phyloP scores from a whole-genome alignment of 164 flowering plant species.

The Chloranthus sessilifolius region DNA sequence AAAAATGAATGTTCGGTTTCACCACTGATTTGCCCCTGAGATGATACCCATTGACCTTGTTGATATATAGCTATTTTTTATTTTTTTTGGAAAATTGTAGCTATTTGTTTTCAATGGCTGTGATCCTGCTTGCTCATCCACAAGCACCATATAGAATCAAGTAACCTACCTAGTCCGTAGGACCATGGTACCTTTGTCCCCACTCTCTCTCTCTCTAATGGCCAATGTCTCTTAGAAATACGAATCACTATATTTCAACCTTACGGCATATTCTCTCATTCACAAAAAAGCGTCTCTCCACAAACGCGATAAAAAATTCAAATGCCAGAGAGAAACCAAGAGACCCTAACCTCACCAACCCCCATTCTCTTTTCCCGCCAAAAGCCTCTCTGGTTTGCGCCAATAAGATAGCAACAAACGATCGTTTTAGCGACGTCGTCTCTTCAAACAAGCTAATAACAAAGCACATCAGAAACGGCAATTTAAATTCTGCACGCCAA shows the following conservation, averaged over 20 bases:
- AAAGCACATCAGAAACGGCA: constrained; percentile 10
- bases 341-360: constrained; percentile 1
- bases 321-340: too few relatives aligned
- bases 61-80: too few relatives aligned
- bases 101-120: too few relatives aligned
- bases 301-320: constrained; percentile 10
- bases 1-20: too few relatives aligned
- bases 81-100: too few relatives aligned
- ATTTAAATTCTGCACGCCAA: constrained; percentile 13
- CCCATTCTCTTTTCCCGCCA: neutral
- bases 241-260: neutral
- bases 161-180: too few relatives aligned
- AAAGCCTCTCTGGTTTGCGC: constrained; percentile 13
- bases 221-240: constrained; percentile 13
- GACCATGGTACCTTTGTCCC: too few relatives aligned
- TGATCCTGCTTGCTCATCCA: too few relatives aligned
- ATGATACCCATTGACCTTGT: too few relatives aligned
- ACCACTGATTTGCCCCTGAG: too few relatives aligned
- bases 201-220: too few relatives aligned
- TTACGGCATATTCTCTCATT: constrained; percentile 8
- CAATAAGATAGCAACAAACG: constrained; percentile 10
- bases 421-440: constrained; percentile 5
- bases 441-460: constrained; percentile 15
- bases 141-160: too few relatives aligned
- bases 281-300: constrained; percentile 13